A percentile compares a stretch with the other conserved stretches of the same genome.
Evolutionary conservation across 2,329 filamentous ascomycete species (phyloP).

Genomic region (Aspergillus awamori): DNA sequence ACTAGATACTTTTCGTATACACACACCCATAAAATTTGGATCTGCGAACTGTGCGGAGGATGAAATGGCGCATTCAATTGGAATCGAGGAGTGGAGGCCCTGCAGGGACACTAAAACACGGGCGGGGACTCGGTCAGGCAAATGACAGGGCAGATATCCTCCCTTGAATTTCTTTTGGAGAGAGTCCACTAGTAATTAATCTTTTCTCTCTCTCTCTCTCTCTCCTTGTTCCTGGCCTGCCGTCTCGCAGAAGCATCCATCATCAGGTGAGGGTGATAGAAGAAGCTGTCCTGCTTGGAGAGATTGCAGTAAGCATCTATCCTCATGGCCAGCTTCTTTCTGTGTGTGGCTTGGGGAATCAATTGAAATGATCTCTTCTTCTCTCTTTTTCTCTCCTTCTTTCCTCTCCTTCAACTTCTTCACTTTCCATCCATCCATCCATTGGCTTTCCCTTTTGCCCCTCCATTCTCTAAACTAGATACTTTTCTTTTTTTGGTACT

Average conservation of each 20-base stretch:
- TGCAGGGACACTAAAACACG: slow-evolving; percentile 8
- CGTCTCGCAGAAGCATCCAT: background rate
- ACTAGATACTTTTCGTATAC: background rate
- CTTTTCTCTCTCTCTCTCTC: slow-evolving; percentile 2
- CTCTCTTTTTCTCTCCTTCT: background rate
- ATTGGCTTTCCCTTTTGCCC: background rate
- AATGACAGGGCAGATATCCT: background rate
- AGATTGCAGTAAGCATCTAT: background rate
- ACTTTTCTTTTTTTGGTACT: slow-evolving; percentile 4
- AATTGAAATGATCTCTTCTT: background rate
- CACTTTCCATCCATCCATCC: background rate
- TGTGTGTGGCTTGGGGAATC: background rate
- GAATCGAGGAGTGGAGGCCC: slow-evolving; percentile 14
- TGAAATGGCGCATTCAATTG: slow-evolving; percentile 5
- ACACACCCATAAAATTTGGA: slow-evolving; percentile 28
- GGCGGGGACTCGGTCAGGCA: slow-evolving; percentile 4
- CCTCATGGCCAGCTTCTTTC: background rate
- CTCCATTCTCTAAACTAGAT: too few species aligned
- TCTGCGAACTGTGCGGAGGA: slow-evolving; percentile 30
- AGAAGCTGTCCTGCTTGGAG: background rate
- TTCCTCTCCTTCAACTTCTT: slow-evolving; percentile 4
- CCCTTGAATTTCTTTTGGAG: slow-evolving; percentile 6
- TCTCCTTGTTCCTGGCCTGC: background rate
- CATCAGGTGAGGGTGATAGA: background rate
- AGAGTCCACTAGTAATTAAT: slow-evolving; percentile 7